A percentile compares a stretch with the other conserved stretches of the same genome.
These are phyloP conservation scores for Flaveria ramosissima DNA, from an alignment of 129 eudicot genomes.

Conservation along the genomic window DNA sequence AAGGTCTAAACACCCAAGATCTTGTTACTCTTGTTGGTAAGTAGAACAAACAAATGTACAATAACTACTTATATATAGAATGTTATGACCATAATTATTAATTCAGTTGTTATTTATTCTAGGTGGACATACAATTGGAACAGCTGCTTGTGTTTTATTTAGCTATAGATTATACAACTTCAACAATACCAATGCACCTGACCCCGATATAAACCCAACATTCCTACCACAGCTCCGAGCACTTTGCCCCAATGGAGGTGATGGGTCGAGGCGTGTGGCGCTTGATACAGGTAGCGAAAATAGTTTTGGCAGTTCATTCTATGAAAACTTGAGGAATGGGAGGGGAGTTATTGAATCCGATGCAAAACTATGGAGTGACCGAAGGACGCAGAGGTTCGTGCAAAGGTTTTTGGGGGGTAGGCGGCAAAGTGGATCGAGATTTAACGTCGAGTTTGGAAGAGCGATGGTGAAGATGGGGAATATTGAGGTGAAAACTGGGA, in stretches of 20 bases:
- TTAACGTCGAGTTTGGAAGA: conserved; percentile 52
- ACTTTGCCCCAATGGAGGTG: conserved; percentile 52
- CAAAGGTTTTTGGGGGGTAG: conserved; percentile 46
- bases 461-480: conserved; percentile 80
- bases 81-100: background rate
- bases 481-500: conserved; percentile 54
- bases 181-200: conserved; percentile 42
- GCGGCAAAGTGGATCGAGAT: conserved; percentile 43
- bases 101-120: background rate
- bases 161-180: conserved; percentile 65
- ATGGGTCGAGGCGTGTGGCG: conserved; percentile 37
- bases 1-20: conserved; percentile 58
- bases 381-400: conserved; percentile 46
- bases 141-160: conserved; percentile 55
- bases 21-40: conserved; percentile 79
- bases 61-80: background rate
- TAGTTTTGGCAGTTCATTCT: conserved; percentile 47
- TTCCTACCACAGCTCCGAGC: conserved; percentile 48
- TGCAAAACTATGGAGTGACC: conserved; percentile 52
- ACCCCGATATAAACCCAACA: conserved; percentile 47
- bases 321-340: conserved; percentile 43
- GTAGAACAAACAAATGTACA: background rate
- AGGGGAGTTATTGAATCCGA: conserved; percentile 67
- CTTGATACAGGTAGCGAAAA: conserved; percentile 51
- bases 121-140: conserved; percentile 86